A percentile compares a stretch with the other conserved stretches of the same genome.
Evolutionary conservation across 164 flowering plant species (phyloP).

Genomic region (Paratinospora sagittata): DNA sequence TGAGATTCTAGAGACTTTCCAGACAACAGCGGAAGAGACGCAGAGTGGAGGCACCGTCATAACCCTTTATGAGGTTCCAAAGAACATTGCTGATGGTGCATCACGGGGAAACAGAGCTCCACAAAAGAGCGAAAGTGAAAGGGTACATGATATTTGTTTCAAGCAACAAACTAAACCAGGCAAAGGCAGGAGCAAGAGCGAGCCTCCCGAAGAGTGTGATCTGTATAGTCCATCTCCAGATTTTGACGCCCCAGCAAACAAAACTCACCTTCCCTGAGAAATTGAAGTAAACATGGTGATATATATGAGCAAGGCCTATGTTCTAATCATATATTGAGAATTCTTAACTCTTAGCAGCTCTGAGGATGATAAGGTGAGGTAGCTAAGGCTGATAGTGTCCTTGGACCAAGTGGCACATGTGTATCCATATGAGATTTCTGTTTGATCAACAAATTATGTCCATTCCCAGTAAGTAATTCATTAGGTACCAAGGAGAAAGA

Average conservation of each 20-base stretch:
- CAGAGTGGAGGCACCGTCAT: neutral
- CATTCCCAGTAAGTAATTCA: neutral
- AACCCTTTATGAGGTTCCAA: constrained; percentile 26
- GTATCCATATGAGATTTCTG: neutral
- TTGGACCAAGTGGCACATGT: neutral
- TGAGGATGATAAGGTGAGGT: too few relatives aligned
- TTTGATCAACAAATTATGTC: neutral
- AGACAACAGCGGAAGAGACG: constrained; percentile 26
- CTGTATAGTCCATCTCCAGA: constrained; percentile 26
- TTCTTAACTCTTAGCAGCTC: neutral
- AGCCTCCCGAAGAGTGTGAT: constrained; percentile 34
- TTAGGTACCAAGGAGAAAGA: neutral
- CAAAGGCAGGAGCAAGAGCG: constrained; percentile 47
- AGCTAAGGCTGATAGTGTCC: neutral
- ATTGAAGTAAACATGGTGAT: neutral
- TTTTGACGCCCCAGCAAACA: constrained; percentile 8
- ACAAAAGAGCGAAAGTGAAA: constrained; percentile 11
- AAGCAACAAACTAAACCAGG: constrained; percentile 12
- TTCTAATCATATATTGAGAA: neutral
- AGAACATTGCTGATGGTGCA: constrained; percentile 11
- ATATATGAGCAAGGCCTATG: constrained; percentile 6
- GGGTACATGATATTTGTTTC: constrained; percentile 6
- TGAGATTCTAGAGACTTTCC: constrained; percentile 59
- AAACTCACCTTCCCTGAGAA: constrained; percentile 16
- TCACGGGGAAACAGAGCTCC: constrained; percentile 6